Base-by-base conservation (phyloP, 352 stramenopile species). In the Globisporangium carolinianum region DNA sequence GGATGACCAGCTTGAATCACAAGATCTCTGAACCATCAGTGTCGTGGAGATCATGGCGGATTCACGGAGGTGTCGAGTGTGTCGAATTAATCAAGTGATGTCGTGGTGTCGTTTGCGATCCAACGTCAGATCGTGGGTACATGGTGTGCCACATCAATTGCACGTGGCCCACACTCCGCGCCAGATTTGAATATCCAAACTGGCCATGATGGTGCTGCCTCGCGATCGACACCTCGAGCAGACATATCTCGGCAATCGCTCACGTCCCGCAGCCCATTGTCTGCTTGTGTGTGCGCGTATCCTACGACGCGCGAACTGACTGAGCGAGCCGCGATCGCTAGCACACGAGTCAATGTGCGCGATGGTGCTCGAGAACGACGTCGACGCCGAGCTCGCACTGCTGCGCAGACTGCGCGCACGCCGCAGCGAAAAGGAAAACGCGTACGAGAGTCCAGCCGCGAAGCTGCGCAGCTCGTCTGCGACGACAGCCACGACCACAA, bases 391-490 rank as follows among this genome's bases (percentile, higher is more conserved):
- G 37, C 51, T 64, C 18, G 58, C 58, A 37, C 51, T 64, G 51
- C 51, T 64, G 52, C 51, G 52, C 51, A 48, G 58, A 24, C 52
- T 64, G 51, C 58, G 58, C 51, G 39, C 58, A 38, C 58, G 58
- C 10, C 58, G 58, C 37, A 64, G 58, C n/a, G 58, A 64, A 36
- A 64, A 64, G 35, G 58, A 64, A 37, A 64, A 64, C 46, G 51
- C 51, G 46, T 64, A 55, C 58, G 58, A 58, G 51, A 58, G 53
- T 37, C 53, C 58, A 3, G n/a, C 47, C 6, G 32, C 47, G 24
- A 64, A 64, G 47, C 46, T 64, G 37, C 58, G 51, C 38, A 54
- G 51, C 6, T 55, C 58, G 5, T 24, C 36, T 0, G 54, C 54
- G 35, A 58, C 53, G 43, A 58, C 42, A 35, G 53, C 53, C 15